Evolutionary conservation across 2,329 filamentous ascomycete species (phyloP).

Genomic region (Coleophoma cylindrospora): DNA sequence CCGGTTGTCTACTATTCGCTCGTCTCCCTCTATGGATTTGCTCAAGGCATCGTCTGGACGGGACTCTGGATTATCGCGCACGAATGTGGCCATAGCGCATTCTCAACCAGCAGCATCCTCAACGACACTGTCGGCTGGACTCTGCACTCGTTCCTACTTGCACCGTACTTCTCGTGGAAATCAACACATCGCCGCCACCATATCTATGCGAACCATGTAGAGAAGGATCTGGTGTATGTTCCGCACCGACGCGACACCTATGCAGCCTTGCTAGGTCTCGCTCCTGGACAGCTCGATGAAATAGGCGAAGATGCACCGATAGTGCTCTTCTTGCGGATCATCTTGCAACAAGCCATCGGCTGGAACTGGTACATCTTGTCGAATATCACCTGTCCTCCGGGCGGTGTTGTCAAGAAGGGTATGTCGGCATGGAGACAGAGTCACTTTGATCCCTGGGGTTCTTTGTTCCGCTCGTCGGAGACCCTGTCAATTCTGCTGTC

Average conservation of each 20-base stretch:
- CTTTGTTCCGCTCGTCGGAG: constrained; percentile 84
- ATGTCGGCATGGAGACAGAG: constrained; percentile 75
- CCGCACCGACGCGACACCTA: constrained; percentile 80
- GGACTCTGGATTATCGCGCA: constrained; percentile 86
- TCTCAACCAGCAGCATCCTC: constrained; percentile 77
- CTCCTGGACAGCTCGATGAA: constrained; percentile 76
- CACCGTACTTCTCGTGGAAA: constrained; percentile 98
- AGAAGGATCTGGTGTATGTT: constrained; percentile 95
- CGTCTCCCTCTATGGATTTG: constrained; percentile 54
- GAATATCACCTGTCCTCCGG: constrained; percentile 95
- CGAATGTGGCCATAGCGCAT: constrained; percentile 93
- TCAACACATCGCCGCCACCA: constrained; percentile 98
- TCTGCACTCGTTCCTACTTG: constrained; percentile 77
- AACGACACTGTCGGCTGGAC: constrained; percentile 91
- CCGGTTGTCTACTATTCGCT: constrained; percentile 30
- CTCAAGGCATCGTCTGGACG: constrained; percentile 59
- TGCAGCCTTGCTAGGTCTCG: constrained; percentile 63
- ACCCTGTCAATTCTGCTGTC: constrained; percentile 78
- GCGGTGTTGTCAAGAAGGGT: constrained; percentile 84
- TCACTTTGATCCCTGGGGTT: constrained; percentile 84
- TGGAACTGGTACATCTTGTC: constrained; percentile 86
- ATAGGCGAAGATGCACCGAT: constrained; percentile 90
- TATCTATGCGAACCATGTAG: constrained; percentile 93
- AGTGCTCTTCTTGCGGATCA: constrained; percentile 63
- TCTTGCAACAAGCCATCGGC: constrained; percentile 80